phyloP scores from a whole-genome alignment of 2,329 filamentous ascomycete genomes.

The Neopestalotiopsis rosae region DNA sequence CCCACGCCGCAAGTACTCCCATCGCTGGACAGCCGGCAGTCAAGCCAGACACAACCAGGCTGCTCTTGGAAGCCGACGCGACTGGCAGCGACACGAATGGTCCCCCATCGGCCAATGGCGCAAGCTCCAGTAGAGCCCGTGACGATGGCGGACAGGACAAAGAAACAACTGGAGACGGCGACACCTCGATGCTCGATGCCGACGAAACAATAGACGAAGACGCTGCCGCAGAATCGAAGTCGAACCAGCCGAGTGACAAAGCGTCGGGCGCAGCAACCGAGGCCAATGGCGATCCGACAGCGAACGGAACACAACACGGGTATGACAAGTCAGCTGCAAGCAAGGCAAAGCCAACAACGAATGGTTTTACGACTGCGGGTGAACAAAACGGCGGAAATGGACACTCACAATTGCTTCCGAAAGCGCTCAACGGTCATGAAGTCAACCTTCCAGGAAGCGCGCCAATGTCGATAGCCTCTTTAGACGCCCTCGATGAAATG shows the following conservation, averaged over 20 bases:
- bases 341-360: neutral
- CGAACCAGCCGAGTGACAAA: neutral
- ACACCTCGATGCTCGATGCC: conserved; percentile 37
- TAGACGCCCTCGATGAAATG: conserved; percentile 50
- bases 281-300: neutral
- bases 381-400: conserved; percentile 10
- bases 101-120: conserved; percentile 28
- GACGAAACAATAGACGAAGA: conserved; percentile 27
- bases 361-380: neutral
- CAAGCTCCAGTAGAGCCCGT: conserved; percentile 19
- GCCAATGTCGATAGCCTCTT: conserved; percentile 39
- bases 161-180: conserved; percentile 22
- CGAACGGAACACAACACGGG: neutral
- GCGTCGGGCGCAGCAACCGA: neutral
- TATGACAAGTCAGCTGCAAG: neutral
- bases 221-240: conserved; percentile 20
- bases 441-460: conserved; percentile 27
- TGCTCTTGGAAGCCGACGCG: conserved; percentile 27
- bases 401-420: conserved; percentile 14
- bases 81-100: conserved; percentile 27
- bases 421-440: conserved; percentile 23
- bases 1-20: conserved; percentile 35
- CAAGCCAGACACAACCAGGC: conserved; percentile 28
- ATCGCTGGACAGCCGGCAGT: conserved; percentile 25
- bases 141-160: conserved; percentile 22